Percentiles rank a stretch among this genome's conserved stretches.
phyloP scores from a whole-genome alignment of 148 eudicot species.

The Vaccinium macrocarpon region DNA sequence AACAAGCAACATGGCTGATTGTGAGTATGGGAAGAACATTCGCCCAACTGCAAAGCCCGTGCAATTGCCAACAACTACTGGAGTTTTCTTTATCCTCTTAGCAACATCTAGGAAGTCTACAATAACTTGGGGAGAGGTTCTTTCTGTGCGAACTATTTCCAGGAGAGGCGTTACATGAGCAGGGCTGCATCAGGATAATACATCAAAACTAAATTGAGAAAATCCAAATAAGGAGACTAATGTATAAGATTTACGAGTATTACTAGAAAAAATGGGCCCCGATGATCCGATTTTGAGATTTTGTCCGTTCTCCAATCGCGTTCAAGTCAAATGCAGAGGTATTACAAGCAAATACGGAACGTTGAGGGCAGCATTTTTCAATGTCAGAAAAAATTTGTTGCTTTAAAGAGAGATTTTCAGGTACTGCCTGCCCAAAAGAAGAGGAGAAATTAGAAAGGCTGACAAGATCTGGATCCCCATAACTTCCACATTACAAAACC shows the following conservation, averaged over 20 bases:
- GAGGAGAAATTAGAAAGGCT: neutral
- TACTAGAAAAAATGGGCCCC: conserved; percentile 28
- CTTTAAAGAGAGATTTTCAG: conserved; percentile 73
- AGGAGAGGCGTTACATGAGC: conserved; percentile 27
- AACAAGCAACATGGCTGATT: conserved; percentile 25
- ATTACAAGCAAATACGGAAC: conserved; percentile 82
- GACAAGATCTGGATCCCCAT: neutral
- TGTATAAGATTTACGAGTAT: neutral
- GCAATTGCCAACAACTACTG: conserved; percentile 30
- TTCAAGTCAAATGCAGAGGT: conserved; percentile 84
- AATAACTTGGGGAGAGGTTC: conserved; percentile 29
- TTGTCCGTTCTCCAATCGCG: conserved; percentile 41
- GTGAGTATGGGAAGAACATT: conserved; percentile 28
- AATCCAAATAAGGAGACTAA: neutral
- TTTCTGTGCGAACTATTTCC: conserved; percentile 32
- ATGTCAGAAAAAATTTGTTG: conserved; percentile 78
- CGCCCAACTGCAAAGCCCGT: conserved; percentile 29
- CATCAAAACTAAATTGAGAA: neutral
- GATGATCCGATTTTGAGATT: conserved; percentile 15
- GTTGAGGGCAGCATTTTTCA: conserved; percentile 74
- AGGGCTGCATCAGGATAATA: conserved; percentile 25
- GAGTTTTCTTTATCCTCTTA: conserved; percentile 29
- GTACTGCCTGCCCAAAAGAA: conserved; percentile 53
- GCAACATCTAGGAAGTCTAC: conserved; percentile 29
- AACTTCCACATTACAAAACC: neutral